These are phyloP conservation scores for Podospora fimiseda DNA, from an alignment of 495 filamentous ascomycete species.

Conservation along the genomic window DNA sequence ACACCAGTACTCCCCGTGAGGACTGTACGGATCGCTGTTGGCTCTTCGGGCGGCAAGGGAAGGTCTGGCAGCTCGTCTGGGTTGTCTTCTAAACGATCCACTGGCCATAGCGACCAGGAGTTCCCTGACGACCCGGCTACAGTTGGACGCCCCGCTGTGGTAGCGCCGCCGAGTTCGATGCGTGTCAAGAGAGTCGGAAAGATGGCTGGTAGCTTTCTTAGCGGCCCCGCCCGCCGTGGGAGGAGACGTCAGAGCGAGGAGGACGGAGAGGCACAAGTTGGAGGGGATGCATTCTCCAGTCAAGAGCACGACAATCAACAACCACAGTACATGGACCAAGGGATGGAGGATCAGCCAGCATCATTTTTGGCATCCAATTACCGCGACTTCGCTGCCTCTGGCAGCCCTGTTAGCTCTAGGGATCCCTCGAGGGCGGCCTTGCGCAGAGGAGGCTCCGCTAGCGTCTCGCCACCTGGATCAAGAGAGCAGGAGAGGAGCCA, in stretches of 20 bases:
- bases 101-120: conserved; percentile 31
- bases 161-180: conserved; percentile 59
- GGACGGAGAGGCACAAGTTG: conserved; percentile 42
- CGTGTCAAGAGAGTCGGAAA: conserved; percentile 68
- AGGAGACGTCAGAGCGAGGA: conserved; percentile 71
- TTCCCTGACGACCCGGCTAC: conserved; percentile 37
- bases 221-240: conserved; percentile 66
- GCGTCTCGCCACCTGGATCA: conserved; percentile 10
- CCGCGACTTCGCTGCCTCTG: conserved; percentile 35
- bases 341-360: conserved; percentile 24
- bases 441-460: conserved; percentile 22
- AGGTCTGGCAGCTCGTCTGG: conserved; percentile 37
- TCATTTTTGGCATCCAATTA: conserved; percentile 32
- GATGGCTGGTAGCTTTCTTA: conserved; percentile 64
- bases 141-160: conserved; percentile 41
- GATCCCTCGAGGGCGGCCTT: conserved; percentile 28
- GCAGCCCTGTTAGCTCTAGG: conserved; percentile 40
- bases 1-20: conserved; percentile 61
- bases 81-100: conserved; percentile 29
- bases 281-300: conserved; percentile 26
- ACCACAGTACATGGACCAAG: conserved; percentile 30
- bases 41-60: conserved; percentile 36
- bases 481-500: conserved; percentile 9
- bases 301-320: conserved; percentile 35
- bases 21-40: conserved; percentile 53